phyloP scores from a whole-genome alignment of 2,329 filamentous ascomycete species.

The Aureobasidium sp. region DNA sequence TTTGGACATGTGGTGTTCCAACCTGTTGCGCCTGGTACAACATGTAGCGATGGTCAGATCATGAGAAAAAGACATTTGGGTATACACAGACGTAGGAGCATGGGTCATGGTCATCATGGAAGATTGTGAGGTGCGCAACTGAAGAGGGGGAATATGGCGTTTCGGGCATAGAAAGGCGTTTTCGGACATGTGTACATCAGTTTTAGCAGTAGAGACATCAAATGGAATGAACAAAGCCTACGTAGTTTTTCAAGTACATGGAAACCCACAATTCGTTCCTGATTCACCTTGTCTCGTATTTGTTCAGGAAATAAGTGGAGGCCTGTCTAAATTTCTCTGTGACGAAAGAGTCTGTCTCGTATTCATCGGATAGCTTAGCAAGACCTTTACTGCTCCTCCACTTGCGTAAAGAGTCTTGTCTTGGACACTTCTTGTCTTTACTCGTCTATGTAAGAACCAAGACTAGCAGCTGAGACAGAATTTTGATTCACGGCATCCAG shows the following conservation, averaged over 20 bases:
- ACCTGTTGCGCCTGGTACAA: constrained; percentile 37
- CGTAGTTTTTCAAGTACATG: background rate
- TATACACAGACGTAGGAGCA: background rate
- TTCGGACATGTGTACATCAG: background rate
- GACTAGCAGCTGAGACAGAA: too few relatives aligned
- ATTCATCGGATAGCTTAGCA: background rate
- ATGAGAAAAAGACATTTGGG: constrained; percentile 17
- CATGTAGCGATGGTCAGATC: constrained; percentile 37
- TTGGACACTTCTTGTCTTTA: too few relatives aligned
- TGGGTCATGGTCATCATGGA: background rate
- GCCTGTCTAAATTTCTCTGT: background rate
- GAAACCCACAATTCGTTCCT: background rate
- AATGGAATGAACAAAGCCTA: background rate
- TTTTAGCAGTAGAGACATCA: background rate
- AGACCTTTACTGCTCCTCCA: too few relatives aligned
- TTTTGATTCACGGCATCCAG: too few relatives aligned
- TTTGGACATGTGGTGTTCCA: constrained; percentile 35
- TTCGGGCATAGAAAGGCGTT: background rate
- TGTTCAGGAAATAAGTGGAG: background rate
- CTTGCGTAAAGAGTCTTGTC: too few relatives aligned
- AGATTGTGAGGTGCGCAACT: background rate
- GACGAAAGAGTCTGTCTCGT: too few relatives aligned
- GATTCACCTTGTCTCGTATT: too few relatives aligned
- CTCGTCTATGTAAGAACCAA: too few relatives aligned
- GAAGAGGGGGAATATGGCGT: background rate